Conservation (phyloP, 176 grass and related monocot genomes). For the Oryza meyeriana region DNA sequence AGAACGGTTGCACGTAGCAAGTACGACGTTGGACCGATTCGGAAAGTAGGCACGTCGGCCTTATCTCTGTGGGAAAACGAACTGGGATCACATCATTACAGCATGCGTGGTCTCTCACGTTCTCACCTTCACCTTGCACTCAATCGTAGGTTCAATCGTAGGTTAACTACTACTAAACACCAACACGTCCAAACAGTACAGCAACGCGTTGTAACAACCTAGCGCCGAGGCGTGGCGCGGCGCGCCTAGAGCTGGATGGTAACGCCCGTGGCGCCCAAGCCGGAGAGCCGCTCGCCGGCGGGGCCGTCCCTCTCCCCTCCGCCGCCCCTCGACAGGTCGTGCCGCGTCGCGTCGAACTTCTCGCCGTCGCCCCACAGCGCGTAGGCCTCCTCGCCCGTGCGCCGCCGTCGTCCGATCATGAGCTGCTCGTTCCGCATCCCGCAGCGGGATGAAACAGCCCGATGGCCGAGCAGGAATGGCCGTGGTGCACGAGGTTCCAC, state of each 20-base stretch:
- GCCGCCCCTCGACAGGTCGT: constrained; percentile 43
- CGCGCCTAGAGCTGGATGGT: constrained; percentile 68
- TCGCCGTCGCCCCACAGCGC: constrained; percentile 85
- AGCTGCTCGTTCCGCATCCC: constrained; percentile 85
- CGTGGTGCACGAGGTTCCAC: constrained; percentile 62
- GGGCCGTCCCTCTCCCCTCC: constrained; percentile 37
- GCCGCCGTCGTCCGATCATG: constrained; percentile 80
- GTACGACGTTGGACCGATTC: not conserved
- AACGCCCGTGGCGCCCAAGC: constrained; percentile 61
- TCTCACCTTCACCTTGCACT: not conserved
- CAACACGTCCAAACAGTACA: not conserved
- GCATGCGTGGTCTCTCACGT: not conserved
- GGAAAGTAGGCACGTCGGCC: not conserved
- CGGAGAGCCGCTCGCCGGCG: constrained; percentile 32
- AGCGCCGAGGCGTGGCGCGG: not conserved
- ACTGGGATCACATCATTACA: not conserved
- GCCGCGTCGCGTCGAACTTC: constrained; percentile 70
- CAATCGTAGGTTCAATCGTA: not conserved
- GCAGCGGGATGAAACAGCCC: constrained; percentile 48
- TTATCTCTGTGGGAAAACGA: not conserved
- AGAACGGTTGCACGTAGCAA: not conserved
- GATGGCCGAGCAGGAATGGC: constrained; percentile 62
- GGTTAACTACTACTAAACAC: not conserved
- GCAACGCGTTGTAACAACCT: not conserved
- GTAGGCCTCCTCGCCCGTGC: constrained; percentile 85